These are phyloP conservation scores for Annona cherimola DNA, from an alignment of 164 flowering plant species.

Conservation along the genomic window DNA sequence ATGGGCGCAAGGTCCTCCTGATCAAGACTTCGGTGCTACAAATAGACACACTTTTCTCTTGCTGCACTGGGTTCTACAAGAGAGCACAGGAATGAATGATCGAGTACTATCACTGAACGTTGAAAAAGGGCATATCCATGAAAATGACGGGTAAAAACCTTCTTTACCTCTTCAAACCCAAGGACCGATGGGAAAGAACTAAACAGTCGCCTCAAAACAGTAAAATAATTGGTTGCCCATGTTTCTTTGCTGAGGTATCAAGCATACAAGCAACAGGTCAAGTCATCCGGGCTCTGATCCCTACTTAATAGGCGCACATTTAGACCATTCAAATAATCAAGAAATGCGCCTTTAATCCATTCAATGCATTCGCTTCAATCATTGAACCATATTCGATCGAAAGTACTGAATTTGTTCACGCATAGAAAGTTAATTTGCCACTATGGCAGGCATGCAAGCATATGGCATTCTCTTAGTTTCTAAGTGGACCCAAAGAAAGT, in stretches of 20 bases:
- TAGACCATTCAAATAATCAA: too few relatives aligned
- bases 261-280: neutral
- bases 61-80: neutral
- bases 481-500: conserved; percentile 2
- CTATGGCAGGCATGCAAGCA: conserved; percentile 5
- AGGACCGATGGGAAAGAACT: neutral
- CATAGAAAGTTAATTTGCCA: neutral
- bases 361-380: conserved; percentile 10
- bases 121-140: neutral
- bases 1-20: too few relatives aligned
- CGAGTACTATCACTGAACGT: neutral
- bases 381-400: conserved; percentile 12
- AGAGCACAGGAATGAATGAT: neutral
- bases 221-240: neutral
- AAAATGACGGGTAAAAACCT: neutral
- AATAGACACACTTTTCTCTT: neutral
- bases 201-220: neutral
- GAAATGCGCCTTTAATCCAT: neutral
- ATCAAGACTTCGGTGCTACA: too few relatives aligned
- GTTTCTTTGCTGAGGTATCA: neutral
- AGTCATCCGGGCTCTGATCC: too few relatives aligned
- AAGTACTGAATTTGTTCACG: neutral
- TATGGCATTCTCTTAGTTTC: neutral
- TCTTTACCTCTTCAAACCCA: neutral
- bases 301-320: too few relatives aligned